Conservation (phyloP, 1,284 basidiomycete species). For the Cystobasidiaceae sp. region DNA sequence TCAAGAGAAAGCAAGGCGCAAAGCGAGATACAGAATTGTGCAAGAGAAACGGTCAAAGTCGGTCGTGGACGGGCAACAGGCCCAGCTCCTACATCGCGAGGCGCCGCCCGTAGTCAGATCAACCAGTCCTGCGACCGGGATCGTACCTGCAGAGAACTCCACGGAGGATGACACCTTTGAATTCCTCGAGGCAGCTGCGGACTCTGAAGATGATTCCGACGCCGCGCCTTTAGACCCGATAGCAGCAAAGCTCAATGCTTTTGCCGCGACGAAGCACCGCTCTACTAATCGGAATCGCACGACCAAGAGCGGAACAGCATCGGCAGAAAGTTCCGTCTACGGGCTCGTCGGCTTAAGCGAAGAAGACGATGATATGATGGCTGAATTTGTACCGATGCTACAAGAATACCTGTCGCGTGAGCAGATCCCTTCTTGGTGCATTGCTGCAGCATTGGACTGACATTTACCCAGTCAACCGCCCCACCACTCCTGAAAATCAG, state of each 20-base stretch:
- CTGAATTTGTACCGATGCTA: constrained; percentile 40
- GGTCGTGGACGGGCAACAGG: not conserved
- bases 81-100: constrained; percentile 6
- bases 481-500: constrained; percentile 6
- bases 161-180: not conserved
- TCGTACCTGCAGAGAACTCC: not conserved
- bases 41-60: constrained; percentile 20
- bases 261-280: no score
- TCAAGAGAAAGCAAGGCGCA: constrained; percentile 14
- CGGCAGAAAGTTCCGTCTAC: no score
- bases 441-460: constrained; percentile 3
- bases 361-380: constrained; percentile 35
- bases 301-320: no score
- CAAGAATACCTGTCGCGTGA: constrained; percentile 40
- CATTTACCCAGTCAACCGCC: constrained; percentile 4
- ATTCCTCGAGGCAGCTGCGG: constrained; percentile 8
- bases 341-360: not conserved
- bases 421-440: not conserved
- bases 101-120: not conserved
- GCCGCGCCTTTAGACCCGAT: not conserved
- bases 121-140: not conserved
- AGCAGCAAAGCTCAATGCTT: constrained; percentile 4
- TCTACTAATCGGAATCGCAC: no score
- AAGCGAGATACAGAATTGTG: constrained; percentile 33
- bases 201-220: not conserved